phyloP scores from a whole-genome alignment of 768 basidiomycete species.

The Crepidotus variabilis region DNA sequence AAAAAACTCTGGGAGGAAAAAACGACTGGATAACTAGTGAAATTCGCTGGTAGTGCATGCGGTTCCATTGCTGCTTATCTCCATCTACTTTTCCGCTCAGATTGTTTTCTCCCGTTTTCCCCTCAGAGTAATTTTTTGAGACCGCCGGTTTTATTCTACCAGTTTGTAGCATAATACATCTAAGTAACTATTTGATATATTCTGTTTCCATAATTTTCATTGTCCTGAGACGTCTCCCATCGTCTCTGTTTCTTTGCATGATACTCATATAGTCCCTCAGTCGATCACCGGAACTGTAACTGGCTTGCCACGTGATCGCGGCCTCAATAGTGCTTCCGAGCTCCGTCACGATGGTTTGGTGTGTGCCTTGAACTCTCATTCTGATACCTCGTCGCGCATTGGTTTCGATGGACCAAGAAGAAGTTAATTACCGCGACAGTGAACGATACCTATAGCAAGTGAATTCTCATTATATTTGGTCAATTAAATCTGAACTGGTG shows the following conservation, averaged over 20 bases:
- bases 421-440: background rate
- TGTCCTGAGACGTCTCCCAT: no score
- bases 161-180: no score
- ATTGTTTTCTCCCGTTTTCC: no score
- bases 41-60: background rate
- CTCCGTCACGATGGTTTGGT: background rate
- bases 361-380: background rate
- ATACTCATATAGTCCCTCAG: no score
- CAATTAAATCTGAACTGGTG: background rate
- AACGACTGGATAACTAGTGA: background rate
- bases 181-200: no score
- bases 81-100: no score
- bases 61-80: background rate
- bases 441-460: slow-evolving; percentile 4
- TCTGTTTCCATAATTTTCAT: no score
- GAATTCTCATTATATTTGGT: background rate
- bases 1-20: slow-evolving; percentile 43
- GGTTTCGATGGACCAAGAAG: no score
- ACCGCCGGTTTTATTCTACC: no score
- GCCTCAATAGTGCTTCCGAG: background rate
- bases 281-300: no score
- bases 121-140: no score
- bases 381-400: background rate
- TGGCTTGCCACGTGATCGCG: background rate
- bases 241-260: no score